Evolutionary conservation across 2,329 filamentous ascomycete species (phyloP).

Genomic region (Neopestalotiopsis sp.): DNA sequence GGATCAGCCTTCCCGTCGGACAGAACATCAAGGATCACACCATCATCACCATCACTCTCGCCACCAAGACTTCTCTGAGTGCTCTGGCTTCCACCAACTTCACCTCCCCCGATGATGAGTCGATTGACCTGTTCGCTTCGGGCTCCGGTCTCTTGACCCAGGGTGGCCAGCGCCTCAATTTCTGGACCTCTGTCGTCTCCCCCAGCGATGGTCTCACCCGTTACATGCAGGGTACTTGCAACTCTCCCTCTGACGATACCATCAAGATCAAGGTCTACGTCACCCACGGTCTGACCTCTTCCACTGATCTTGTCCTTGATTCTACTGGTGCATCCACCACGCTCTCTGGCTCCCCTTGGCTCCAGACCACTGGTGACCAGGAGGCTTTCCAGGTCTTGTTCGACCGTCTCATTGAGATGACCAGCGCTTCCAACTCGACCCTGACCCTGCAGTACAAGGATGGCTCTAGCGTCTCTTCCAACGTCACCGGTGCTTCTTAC

Average conservation of each 20-base stretch:
- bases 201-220: constrained; percentile 24
- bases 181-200: constrained; percentile 47
- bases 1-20: constrained; percentile 46
- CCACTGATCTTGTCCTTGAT: constrained; percentile 22
- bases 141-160: constrained; percentile 56
- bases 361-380: constrained; percentile 23
- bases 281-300: constrained; percentile 27
- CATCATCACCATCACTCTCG: constrained; percentile 22
- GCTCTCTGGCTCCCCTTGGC: constrained; percentile 23
- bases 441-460: constrained; percentile 21
- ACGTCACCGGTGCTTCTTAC: constrained; percentile 21
- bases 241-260: constrained; percentile 18
- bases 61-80: constrained; percentile 20
- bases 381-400: constrained; percentile 23
- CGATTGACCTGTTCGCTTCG: constrained; percentile 36
- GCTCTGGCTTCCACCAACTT: constrained; percentile 55
- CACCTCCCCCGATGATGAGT: constrained; percentile 37
- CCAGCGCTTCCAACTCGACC: constrained; percentile 20
- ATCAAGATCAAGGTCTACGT: constrained; percentile 27
- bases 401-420: constrained; percentile 24
- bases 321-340: constrained; percentile 21
- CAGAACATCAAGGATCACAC: constrained; percentile 42
- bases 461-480: constrained; percentile 18
- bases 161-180: constrained; percentile 56
- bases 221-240: constrained; percentile 26